Evolutionary conservation across 2,329 filamentous ascomycete genomes (phyloP), one percentile per base, ranked within the genome.

Genomic region (Clonostachys chloroleuca): DNA sequence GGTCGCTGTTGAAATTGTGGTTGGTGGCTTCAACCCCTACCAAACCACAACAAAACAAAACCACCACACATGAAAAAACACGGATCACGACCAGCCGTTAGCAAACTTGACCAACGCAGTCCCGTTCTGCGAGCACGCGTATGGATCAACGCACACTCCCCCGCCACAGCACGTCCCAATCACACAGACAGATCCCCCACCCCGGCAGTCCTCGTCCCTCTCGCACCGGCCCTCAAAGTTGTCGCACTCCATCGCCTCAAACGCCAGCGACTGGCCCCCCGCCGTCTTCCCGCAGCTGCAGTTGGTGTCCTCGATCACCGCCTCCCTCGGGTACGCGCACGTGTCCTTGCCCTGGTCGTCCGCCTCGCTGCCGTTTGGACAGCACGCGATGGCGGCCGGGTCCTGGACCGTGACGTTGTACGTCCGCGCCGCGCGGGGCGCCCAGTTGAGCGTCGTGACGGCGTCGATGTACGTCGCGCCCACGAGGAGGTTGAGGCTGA

Each of bases 111-210:
- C 52, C 51, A 67, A 42, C 34, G 42, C 47, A 7, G 59, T 63
- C 2, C 61, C 62, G 34, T 61, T 59, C 49, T 64, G 59, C 4
- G 65, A 65, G 49, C 65, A 68, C 47, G 61, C 60, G 48, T 59
- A 66, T 6, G 62, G 61, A 54, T 68, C 61, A 48, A 67, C 56
- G 44, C 65, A 68, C 5, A 68, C 62, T 3, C 65, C 65, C 2
- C 52, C 51, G 2, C 59, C 63, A 39, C 65, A 68, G 43, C 65
- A 68, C 45, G 60, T 66, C n/a, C 63, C 65, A 10, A 52, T 59
- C 42, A 68, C 34, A 39, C 65, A 68, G 37, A 65, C 50, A 47
- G 57, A 60, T 4, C 52, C 56, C 12, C 48, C 39, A 9, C 60
- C 51, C 0, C 55, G 58, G 42, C 65, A 68, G 13, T 62, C 61